Base-by-base conservation (phyloP, 2,329 filamentous ascomycete genomes). In the Fusarium sacchari region DNA sequence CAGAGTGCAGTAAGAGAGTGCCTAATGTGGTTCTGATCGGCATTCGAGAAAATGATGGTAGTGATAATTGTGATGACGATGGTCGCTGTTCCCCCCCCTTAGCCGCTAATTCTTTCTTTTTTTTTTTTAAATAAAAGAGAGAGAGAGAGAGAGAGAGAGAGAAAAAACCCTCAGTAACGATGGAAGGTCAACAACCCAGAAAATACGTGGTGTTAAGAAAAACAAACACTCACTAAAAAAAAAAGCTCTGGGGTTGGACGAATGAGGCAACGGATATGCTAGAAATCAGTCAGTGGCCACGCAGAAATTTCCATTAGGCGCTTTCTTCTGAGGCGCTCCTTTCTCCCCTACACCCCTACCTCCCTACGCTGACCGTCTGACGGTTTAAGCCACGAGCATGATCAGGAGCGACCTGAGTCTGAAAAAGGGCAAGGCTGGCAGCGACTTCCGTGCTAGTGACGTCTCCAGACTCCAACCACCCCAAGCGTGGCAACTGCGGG, bases 401-500 rank as follows among this genome's bases (percentile, higher is more conserved):
- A 59, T 49, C 49, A 62, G 39, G 30, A 52, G 43, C 60, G 52
- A 55, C 52, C 59, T 50, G 60, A 72, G 56, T 50, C 69, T 57
- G 30, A 32, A 63, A 73, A 72, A 68, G 56, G 58, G 34, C 67
- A 74, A 65, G 71, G 71, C 67, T 74, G 72, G 60, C 30, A 68
- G 60, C 55, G 49, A 60, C 62, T 64, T 61, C 47, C 53, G 65
- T 67, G 55, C 68, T 66, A 58, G 64, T 75, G 68, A 75, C 69
- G 57, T 71, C 58, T 68, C 64, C 30, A 40, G 37, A 42, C 52
- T 71, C 71, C 72, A 73, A 75, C 72, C 72, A 74, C 72, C 69
- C 69, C 64, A 64, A 69, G 62, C 40, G 60, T 70, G 66, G 58
- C 60, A 58, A 73, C 42, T 49, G 50, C 28, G 22, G 49, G 39